These are phyloP conservation scores for Phytophthora pseudosyringae DNA, from an alignment of 352 stramenopile genomes.

Conservation along the genomic window DNA sequence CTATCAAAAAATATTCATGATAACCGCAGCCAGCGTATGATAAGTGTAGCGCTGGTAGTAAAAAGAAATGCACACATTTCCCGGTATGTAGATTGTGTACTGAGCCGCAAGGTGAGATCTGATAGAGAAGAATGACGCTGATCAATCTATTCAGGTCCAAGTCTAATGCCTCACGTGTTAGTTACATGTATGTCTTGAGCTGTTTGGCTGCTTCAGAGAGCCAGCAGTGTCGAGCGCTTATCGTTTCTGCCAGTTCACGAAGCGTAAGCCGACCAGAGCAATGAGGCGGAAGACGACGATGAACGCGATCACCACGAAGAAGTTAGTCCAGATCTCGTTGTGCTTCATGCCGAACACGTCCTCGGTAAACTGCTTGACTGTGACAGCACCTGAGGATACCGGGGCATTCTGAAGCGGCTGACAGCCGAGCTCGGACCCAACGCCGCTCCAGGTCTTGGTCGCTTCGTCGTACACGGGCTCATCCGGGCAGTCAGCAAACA, in stretches of 20 bases:
- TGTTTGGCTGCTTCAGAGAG: too few relatives aligned
- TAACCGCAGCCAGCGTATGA: too few relatives aligned
- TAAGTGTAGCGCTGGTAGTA: too few relatives aligned
- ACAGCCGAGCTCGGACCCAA: slow-evolving; percentile 42
- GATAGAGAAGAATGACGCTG: too few relatives aligned
- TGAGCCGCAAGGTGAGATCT: too few relatives aligned
- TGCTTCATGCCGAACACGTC: slow-evolving; percentile 55
- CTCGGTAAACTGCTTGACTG: slow-evolving; percentile 52
- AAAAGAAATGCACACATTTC: too few relatives aligned
- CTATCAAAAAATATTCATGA: too few relatives aligned
- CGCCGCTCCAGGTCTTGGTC: slow-evolving; percentile 30
- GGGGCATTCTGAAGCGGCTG: slow-evolving; percentile 39
- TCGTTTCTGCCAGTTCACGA: slow-evolving; percentile 57
- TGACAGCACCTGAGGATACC: slow-evolving; percentile 27
- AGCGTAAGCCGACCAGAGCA: slow-evolving; percentile 49
- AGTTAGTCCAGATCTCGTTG: slow-evolving; percentile 49
- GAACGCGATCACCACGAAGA: slow-evolving; percentile 41
- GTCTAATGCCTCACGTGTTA: too few relatives aligned
- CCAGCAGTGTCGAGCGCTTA: slow-evolving; percentile 13
- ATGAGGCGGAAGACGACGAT: slow-evolving; percentile 53
- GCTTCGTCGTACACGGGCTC: slow-evolving; percentile 38
- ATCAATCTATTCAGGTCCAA: too few relatives aligned
- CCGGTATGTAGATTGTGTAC: too few relatives aligned
- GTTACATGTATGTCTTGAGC: too few relatives aligned
- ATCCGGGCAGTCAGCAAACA: slow-evolving; percentile 38